Evolutionary conservation across 345 rosid species (phyloP), one percentile per base, ranked within the genome.

Genomic region (Lagerstroemia speciosa): DNA sequence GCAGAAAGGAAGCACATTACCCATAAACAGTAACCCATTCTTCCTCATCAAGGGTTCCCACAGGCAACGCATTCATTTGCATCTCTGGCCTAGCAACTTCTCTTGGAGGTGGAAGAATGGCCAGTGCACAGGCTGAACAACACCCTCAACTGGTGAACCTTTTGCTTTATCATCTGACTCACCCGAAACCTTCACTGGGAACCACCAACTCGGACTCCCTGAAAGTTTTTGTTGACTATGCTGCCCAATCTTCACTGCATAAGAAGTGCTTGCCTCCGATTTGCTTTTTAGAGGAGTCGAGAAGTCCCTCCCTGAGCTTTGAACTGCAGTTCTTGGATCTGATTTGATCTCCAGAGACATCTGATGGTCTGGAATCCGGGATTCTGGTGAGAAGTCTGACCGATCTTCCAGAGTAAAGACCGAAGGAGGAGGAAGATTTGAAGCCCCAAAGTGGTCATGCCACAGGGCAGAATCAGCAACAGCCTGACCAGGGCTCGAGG

Each of bases 21-120:
- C 99, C 99, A 74, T 89, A 94, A 70, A 94, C 97, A 62, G 99
- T 94, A 77, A 91, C 89, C 99, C 99, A 94, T 75, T 91, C 95
- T 84, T 91, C 99, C 78, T 88, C 97, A 34, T 91, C 87, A 70
- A 91, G 82, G 65, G 83, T 86, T 58, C 91, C 97, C 0, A 86
- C 82, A 24, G 96, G 92, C 70, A 89, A 65, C 72, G 79, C 64
- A 74, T 80, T 93, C 76, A 77, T 79, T 82, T 84, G 92, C 73
- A 83, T 78, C 81, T 91, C 98, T 0, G 99, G 99, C 80, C 96
- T 94, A 30, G 96, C 99, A 72, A 94, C 96, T 81, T 91, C 96
- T 75, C 90, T 86, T 0, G 92, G 99, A 2, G 93, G 98, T 9
- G 96, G 98, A 77, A 94, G 95, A 64, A 85, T 88, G 70, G 91